Base-by-base conservation (phyloP, 2,329 filamentous ascomycete genomes). In the Paraphoma chrysanthemicola region DNA sequence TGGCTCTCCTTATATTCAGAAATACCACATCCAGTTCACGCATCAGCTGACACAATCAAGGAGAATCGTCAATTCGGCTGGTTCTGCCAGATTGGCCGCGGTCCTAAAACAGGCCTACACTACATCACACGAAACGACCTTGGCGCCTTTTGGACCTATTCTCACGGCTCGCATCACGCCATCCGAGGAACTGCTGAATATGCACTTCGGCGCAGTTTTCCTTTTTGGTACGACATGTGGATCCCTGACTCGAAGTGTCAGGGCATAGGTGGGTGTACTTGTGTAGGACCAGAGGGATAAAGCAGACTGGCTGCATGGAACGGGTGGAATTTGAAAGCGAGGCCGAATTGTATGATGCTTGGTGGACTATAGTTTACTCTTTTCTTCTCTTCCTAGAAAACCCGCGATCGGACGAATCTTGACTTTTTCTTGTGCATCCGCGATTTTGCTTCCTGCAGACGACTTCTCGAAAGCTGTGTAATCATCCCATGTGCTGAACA, bases 401-500 rank as follows among this genome's bases (percentile, higher is more conserved):
- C 68, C 68, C 57, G 64, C 58, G 2, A 68, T 56, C 23, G 55
- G 52, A 14, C 41, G 56, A 1, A 70, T 54, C 28, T 54, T 60
- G 31, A 68, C 61, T 6, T 28, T n/a, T 1, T 54, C 59, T n/a
- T 50, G 18, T 14, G 47, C 48, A 7, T 57, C 55, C 9, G 16
- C 11, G 11, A 42, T 10, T 17, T 62, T 50, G 44, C 14, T 36
- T 36, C 48, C 45, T n/a, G 44, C 46, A 10, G 58, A 53, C 48
- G 55, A 59, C 10, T 45, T 54, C 8, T 63, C 54, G 33, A 63
- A 63, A 16, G 58, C 46, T 31, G 55, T 60, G 3, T 64, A 52
- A 3, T 47, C 11, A 7, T 46, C 46, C 52, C 54, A 50, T n/a
- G 17, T n/a, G 28, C 44, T 28, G 10, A 58, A 36, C 4, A 60